Evolutionary conservation across 2,329 filamentous ascomycete species (phyloP).

Genomic region (Phaeosphaeriaceae sp.): DNA sequence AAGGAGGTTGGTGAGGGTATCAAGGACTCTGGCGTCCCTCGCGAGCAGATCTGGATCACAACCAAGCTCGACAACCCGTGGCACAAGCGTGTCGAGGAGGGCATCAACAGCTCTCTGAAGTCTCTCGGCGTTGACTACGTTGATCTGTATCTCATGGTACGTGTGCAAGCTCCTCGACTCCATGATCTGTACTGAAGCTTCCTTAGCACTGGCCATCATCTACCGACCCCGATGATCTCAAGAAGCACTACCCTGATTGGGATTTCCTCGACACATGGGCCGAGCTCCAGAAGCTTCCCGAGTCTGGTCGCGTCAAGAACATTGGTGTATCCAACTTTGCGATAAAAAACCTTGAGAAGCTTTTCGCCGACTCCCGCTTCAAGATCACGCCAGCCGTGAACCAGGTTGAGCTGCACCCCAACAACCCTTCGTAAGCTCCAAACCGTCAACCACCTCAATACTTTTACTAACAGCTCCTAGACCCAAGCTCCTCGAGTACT

Average conservation of each 20-base stretch:
- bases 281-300: slow-evolving; percentile 73
- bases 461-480: slow-evolving; percentile 22
- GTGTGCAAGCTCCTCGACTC: background rate
- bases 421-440: slow-evolving; percentile 68
- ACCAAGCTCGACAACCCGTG: slow-evolving; percentile 85
- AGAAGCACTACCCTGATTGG: slow-evolving; percentile 78
- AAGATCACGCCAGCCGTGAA: slow-evolving; percentile 74
- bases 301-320: slow-evolving; percentile 75
- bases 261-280: slow-evolving; percentile 81
- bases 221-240: slow-evolving; percentile 66
- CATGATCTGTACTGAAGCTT: slow-evolving; percentile 4
- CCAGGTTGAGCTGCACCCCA: slow-evolving; percentile 83
- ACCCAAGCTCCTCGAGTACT: slow-evolving; percentile 77
- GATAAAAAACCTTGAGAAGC: slow-evolving; percentile 79
- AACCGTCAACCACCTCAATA: background rate
- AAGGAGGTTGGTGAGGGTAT: slow-evolving; percentile 75
- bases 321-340: slow-evolving; percentile 89
- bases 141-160: slow-evolving; percentile 70
- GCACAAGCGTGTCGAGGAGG: slow-evolving; percentile 67
- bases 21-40: slow-evolving; percentile 68
- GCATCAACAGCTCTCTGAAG: slow-evolving; percentile 67
- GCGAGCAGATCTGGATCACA: slow-evolving; percentile 75
- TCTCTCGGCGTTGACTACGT: slow-evolving; percentile 71
- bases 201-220: slow-evolving; percentile 66
- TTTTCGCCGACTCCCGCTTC: slow-evolving; percentile 68